Base-by-base conservation (phyloP, 2,329 filamentous ascomycete species). In the Colletotrichum navitas region DNA sequence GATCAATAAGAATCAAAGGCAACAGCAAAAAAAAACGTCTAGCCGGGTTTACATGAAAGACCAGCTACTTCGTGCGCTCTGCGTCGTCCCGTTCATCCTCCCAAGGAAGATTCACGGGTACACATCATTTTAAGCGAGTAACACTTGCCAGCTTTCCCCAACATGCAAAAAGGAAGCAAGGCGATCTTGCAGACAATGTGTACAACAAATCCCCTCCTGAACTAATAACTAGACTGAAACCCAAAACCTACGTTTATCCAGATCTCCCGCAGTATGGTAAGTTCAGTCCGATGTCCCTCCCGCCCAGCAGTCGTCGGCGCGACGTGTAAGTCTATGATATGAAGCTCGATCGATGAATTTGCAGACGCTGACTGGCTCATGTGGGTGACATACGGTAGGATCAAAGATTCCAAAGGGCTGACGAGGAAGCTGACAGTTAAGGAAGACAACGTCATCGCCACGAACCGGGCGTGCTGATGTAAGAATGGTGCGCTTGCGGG, bases 391-490 rank as follows among this genome's bases (percentile, higher is more conserved):
- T n/a, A 12, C 8, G 45, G 45, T 47, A 12, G 45, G 8, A 47
- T 47, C 21, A 24, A 11, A 24, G 8, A 24, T 24, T 3, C 45
- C 18, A 77, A 80, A 47, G 60, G 76, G 5, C 76, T 84, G 24
- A 81, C 81, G 6, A 77, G 79, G 21, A 78, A 82, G 60, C 78
- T 85, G 45, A 75, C 80, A 12, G 76, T 79, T 26, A 74, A 75
- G 2, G 83, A 82, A 0, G 81, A 85, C 55, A 79, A 81, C 21
- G 80, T 84, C 21, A 81, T 85, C 63, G 83, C 83, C 0, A 84
- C 82, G 0, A 82, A 81, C 0, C 81, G 83, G 83, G 5, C 78
- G 81, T 24, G 79, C 80, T 0, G 78, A 80, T 11, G 56, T 39
- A 14, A 80, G 74, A n/a, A 77, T 82, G 4, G 64, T 76, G 41